These are phyloP conservation scores for Bacidia rubella DNA, from an alignment of 495 filamentous ascomycete genomes.

Conservation along the genomic window DNA sequence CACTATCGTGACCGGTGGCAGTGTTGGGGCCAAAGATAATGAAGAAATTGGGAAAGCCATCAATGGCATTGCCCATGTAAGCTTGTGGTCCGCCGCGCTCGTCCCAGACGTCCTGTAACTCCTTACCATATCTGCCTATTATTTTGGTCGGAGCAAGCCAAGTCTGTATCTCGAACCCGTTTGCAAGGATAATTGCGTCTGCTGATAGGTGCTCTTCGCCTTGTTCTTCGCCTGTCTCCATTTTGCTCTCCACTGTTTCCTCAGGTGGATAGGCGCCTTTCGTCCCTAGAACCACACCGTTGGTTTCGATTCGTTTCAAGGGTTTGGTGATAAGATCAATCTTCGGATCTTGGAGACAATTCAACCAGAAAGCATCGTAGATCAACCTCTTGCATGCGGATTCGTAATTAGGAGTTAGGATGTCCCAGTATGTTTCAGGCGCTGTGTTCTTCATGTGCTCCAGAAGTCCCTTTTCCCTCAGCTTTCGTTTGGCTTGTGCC, in stretches of 20 bases:
- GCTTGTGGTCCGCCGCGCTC: slow-evolving; percentile 43
- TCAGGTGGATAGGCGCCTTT: slow-evolving; percentile 33
- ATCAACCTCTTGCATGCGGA: slow-evolving; percentile 51
- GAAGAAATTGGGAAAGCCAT: slow-evolving; percentile 58
- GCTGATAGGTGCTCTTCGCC: slow-evolving; percentile 37
- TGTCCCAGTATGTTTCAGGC: slow-evolving; percentile 49
- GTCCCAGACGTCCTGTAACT: slow-evolving; percentile 40
- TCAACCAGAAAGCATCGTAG: slow-evolving; percentile 43
- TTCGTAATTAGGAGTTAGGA: slow-evolving; percentile 47
- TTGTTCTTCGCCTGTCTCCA: slow-evolving; percentile 20
- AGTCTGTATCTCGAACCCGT: slow-evolving; percentile 38
- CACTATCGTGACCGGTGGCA: slow-evolving; percentile 47
- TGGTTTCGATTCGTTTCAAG: slow-evolving; percentile 33
- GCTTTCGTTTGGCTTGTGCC: slow-evolving; percentile 19
- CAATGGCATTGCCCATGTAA: slow-evolving; percentile 50
- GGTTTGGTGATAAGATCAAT: slow-evolving; percentile 44
- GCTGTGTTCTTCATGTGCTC: slow-evolving; percentile 34
- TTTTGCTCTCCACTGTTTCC: slow-evolving; percentile 17
- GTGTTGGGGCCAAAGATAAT: slow-evolving; percentile 54
- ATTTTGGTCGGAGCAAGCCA: slow-evolving; percentile 29
- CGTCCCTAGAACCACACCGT: slow-evolving; percentile 41
- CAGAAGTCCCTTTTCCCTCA: slow-evolving; percentile 28
- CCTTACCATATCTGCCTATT: slow-evolving; percentile 32
- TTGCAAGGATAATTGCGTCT: slow-evolving; percentile 46
- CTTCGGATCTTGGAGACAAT: slow-evolving; percentile 36